These are phyloP conservation scores for Paraglomus brasilianum DNA, from an alignment of 192 early-diverging fungal species.

Conservation along the genomic window DNA sequence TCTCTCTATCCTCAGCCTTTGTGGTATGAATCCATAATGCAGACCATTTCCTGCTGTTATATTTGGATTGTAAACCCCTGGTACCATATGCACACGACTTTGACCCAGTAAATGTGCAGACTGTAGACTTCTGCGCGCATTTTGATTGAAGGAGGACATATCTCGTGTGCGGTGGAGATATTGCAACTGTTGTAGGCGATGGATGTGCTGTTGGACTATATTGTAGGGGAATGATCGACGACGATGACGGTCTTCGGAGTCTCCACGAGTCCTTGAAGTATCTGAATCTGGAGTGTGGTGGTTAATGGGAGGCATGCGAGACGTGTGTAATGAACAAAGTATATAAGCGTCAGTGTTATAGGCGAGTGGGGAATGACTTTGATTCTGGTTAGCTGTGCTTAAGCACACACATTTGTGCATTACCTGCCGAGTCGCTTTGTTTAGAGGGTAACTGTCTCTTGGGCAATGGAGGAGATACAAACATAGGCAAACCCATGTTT, in stretches of 20 bases:
- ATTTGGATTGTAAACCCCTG: background rate
- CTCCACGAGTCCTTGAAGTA: background rate
- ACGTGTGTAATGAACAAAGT: too few species aligned
- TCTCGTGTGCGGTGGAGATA: constrained; percentile 30
- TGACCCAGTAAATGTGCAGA: constrained; percentile 19
- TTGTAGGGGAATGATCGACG: background rate
- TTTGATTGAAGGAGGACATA: constrained; percentile 5
- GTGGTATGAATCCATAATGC: too few species aligned
- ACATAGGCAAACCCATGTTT: constrained; percentile 32
- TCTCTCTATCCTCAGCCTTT: too few species aligned
- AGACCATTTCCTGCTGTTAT: background rate
- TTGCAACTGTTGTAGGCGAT: constrained; percentile 27
- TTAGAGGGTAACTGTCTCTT: constrained; percentile 26
- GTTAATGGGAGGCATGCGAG: background rate
- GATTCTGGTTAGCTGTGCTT: constrained; percentile 5
- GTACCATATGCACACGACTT: background rate
- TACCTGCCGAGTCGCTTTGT: background rate
- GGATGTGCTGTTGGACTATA: constrained; percentile 23
- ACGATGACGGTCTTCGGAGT: background rate
- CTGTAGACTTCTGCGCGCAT: constrained; percentile 19
- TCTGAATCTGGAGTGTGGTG: background rate
- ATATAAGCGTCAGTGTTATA: background rate
- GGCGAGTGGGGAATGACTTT: background rate
- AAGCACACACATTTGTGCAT: background rate
- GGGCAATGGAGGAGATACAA: constrained; percentile 18